phyloP scores from a whole-genome alignment of 2,329 filamentous ascomycete species.

The Pyrenophora graminea region DNA sequence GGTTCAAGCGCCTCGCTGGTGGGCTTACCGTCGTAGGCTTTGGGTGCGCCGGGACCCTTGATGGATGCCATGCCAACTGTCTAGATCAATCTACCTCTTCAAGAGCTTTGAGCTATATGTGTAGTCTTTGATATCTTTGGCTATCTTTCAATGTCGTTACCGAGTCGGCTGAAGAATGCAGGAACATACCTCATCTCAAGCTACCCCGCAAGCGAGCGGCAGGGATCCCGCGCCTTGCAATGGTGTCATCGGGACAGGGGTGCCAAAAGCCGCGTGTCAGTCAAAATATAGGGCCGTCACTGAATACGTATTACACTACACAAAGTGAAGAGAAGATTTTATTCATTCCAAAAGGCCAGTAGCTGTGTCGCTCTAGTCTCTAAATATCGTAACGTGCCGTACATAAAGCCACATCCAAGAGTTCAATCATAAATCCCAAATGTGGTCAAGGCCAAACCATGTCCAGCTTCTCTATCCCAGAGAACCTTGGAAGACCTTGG shows the following conservation, averaged over 20 bases:
- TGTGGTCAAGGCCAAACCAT: constrained; percentile 26
- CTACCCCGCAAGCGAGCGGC: constrained; percentile 22
- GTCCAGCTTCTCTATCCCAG: constrained; percentile 24
- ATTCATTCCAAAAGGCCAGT: constrained; percentile 21
- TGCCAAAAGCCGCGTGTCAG: constrained; percentile 1
- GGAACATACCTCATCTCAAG: constrained; percentile 19
- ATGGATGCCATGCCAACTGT: constrained; percentile 54
- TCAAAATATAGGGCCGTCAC: not conserved
- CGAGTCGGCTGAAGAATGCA: constrained; percentile 31
- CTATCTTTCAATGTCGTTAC: constrained; percentile 3
- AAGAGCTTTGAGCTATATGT: too few species aligned
- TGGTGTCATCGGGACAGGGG: constrained; percentile 21
- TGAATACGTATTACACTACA: not conserved
- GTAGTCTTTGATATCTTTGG: not conserved
- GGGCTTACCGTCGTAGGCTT: constrained; percentile 59
- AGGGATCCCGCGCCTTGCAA: constrained; percentile 15
- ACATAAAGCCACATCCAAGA: constrained; percentile 25
- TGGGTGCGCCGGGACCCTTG: constrained; percentile 66
- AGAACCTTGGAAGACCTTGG: constrained; percentile 10
- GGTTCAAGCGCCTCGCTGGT: constrained; percentile 8
- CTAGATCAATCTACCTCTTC: not conserved
- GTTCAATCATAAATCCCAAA: constrained; percentile 29
- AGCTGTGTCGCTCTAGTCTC: constrained; percentile 18
- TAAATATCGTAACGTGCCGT: constrained; percentile 24
- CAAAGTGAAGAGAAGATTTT: constrained; percentile 12